Conservation (phyloP, 2,329 filamentous ascomycete genomes). For the Pestalotiopsis sp. region DNA sequence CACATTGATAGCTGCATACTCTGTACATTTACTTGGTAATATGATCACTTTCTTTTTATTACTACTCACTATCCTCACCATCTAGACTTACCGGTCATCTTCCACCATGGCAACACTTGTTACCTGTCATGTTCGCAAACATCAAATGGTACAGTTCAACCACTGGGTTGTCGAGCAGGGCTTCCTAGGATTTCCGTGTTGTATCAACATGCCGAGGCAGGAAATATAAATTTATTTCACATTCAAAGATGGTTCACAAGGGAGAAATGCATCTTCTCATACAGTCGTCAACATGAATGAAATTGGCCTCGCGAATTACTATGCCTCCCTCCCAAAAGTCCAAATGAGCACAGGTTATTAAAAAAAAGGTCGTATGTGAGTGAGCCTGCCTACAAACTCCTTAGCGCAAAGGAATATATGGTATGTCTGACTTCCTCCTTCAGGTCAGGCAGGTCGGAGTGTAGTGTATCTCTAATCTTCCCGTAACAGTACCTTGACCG, state of each 20-base stretch:
- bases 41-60: no score
- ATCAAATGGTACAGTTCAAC: no score
- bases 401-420: constrained; percentile 5
- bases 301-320: not conserved
- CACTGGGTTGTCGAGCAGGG: no score
- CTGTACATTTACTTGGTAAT: no score
- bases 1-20: not conserved
- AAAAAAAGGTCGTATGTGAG: constrained; percentile 28
- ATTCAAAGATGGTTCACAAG: not conserved
- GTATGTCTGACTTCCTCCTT: not conserved
- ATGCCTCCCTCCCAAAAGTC: constrained; percentile 20
- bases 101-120: no score
- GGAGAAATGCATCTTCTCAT: not conserved
- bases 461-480: not conserved
- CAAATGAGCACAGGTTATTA: constrained; percentile 32
- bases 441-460: not conserved
- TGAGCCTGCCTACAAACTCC: constrained; percentile 22
- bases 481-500: not conserved
- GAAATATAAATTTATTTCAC: not conserved
- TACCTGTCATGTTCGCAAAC: no score
- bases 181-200: not conserved
- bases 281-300: not conserved
- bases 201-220: not conserved
- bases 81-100: no score
- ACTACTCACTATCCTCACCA: no score